Evolutionary conservation across 2,329 filamentous ascomycete species (phyloP).

Genomic region (Aureobasidium sp.): DNA sequence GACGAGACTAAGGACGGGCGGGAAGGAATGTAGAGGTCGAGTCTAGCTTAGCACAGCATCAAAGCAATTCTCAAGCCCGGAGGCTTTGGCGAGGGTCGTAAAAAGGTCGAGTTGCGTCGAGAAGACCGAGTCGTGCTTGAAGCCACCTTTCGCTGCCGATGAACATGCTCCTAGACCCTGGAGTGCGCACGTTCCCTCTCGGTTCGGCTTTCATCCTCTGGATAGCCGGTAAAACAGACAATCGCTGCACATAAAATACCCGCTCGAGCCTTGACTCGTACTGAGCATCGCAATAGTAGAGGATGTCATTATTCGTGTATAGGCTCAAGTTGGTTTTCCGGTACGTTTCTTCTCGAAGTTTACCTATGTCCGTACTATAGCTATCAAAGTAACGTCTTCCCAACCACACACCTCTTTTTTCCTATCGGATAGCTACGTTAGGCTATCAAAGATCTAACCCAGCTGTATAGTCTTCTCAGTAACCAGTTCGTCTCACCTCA

Average conservation of each 20-base stretch:
- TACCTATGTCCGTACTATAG: constrained; percentile 81
- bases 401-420: constrained; percentile 59
- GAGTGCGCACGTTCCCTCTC: neutral
- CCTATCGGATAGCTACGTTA: constrained; percentile 35
- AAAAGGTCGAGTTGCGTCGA: neutral
- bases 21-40: neutral
- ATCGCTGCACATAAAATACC: too few relatives aligned
- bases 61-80: constrained; percentile 5
- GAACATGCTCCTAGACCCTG: neutral
- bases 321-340: neutral
- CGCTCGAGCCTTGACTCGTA: neutral
- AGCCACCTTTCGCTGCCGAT: constrained; percentile 5
- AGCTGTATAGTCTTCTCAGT: constrained; percentile 72
- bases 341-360: constrained; percentile 76
- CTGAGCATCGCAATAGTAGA: neutral
- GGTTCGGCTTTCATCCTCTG: neutral
- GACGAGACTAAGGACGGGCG: neutral
- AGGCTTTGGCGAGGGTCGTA: neutral
- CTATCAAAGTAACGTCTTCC: constrained; percentile 84
- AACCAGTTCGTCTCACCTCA: constrained; percentile 74
- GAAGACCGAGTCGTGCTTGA: neutral
- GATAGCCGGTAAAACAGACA: neutral
- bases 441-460: constrained; percentile 79
- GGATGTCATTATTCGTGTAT: constrained; percentile 15
- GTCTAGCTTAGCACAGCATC: neutral